These are phyloP conservation scores for Camelina neglecta DNA, from an alignment of 345 rosid species.

Conservation along the genomic window DNA sequence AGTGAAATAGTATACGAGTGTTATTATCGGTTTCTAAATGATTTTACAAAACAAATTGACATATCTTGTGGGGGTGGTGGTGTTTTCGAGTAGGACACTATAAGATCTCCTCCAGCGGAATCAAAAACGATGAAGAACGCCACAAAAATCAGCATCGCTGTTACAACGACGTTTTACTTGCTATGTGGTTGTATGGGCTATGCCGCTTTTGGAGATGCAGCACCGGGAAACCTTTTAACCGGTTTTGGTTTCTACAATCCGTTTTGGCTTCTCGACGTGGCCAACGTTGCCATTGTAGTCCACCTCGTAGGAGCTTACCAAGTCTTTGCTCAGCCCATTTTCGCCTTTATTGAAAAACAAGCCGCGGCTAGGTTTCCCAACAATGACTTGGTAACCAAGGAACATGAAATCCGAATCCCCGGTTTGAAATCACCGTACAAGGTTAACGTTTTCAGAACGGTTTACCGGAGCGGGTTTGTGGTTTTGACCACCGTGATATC, in stretches of 20 bases:
- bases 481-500: constrained; percentile 65
- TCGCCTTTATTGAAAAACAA: constrained; percentile 65
- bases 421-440: constrained; percentile 42
- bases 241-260: constrained; percentile 82
- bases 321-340: constrained; percentile 74
- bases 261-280: constrained; percentile 75
- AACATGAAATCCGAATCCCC: constrained; percentile 52
- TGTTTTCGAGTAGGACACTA: constrained; percentile 43
- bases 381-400: constrained; percentile 50
- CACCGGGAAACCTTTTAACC: constrained; percentile 79
- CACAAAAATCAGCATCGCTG: constrained; percentile 44
- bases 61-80: too few species aligned
- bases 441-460: constrained; percentile 61
- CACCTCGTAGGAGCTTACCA: constrained; percentile 84
- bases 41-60: too few species aligned
- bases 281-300: constrained; percentile 66
- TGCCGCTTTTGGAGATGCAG: constrained; percentile 68
- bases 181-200: constrained; percentile 76
- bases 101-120: constrained; percentile 60
- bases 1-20: neutral
- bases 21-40: too few species aligned
- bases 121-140: constrained; percentile 56
- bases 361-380: constrained; percentile 52
- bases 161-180: constrained; percentile 56
- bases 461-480: constrained; percentile 62